Evolutionary conservation across 192 early-diverging fungal species (phyloP), one percentile per base, ranked within the genome.

Genomic region (Coemansia sp.): DNA sequence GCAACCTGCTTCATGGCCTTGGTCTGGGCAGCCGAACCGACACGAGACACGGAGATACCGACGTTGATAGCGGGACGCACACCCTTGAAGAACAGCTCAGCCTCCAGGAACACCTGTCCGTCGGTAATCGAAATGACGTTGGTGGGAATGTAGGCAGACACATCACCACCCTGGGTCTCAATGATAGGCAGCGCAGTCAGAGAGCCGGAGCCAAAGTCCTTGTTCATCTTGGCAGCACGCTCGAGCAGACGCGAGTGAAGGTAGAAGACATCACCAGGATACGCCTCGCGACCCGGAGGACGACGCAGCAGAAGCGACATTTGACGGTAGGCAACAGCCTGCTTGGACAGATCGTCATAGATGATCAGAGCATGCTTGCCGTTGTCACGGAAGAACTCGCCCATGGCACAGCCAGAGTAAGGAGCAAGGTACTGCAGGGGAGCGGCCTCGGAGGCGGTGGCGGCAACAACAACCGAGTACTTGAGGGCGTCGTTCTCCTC

Each of bases 101-200:
- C 95, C 87, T 99, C 97, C 88, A 99, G 90, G 92, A 99, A 99
- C 71, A 99, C 98, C 86, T 99, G 97, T 45, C 97, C 97, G 87
- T 99, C 97, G 67, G 97, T 99, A 76, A 99, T 99, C 85, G 97
- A 99, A 96, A 99, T 99, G 76, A 99, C 96, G 89, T 99, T 99
- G 79, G 97, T 99, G 69, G 97, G 97, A 89, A 99, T 99, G 89
- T 99, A 99, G 40, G 97, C 97, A 75, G 97, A 99, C 83, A 99
- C 97, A 93, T 98, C 97, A 86, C 97, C 97, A 90, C 97, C 97
- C 87, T 98, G 95, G 69, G 97, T 99, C 85, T 99, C 97, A 88
- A 99, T 98, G 76, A 99, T 94, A 83, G 97, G 97, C 63, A 99
- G 90, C 45, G 97, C 97, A 64, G 97, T 99, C 88, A 99, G 88